phyloP scores from a whole-genome alignment of 306 rosid genomes.

The Cyclanthera cordifolia region DNA sequence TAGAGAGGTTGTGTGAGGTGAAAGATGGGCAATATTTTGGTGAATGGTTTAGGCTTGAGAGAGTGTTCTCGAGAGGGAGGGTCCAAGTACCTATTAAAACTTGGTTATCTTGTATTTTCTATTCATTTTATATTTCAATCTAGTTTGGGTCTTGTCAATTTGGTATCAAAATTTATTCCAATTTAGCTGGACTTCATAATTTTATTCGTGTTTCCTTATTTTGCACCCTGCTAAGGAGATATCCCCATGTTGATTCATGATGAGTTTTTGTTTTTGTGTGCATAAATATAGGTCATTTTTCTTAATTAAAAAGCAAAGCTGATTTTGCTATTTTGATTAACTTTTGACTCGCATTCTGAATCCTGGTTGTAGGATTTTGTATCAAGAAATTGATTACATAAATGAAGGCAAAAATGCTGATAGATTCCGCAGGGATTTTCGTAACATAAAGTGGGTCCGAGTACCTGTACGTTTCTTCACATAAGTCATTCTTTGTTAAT shows the following conservation, averaged over 20 bases:
- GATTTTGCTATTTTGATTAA: conserved; percentile 6
- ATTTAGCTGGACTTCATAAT: neutral
- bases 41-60: too few relatives aligned
- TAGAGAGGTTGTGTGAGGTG: too few relatives aligned
- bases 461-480: conserved; percentile 67
- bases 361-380: conserved; percentile 53
- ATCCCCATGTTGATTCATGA: neutral
- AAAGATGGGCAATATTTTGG: too few relatives aligned
- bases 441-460: conserved; percentile 88
- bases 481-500: neutral
- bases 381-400: conserved; percentile 85
- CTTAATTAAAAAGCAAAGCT: neutral
- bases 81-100: too few relatives aligned
- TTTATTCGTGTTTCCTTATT: neutral
- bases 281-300: neutral
- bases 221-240: neutral
- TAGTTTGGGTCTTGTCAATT: too few relatives aligned
- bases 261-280: conserved; percentile 1
- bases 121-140: too few relatives aligned
- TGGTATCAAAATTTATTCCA: too few relatives aligned
- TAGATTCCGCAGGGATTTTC: conserved; percentile 70
- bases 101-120: too few relatives aligned
- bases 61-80: too few relatives aligned
- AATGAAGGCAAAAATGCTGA: conserved; percentile 92
- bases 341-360: neutral